Evolutionary conservation across 148 eudicot species (phyloP), one percentile per base, ranked within the genome.

Genomic region (Camellia granthamiana): DNA sequence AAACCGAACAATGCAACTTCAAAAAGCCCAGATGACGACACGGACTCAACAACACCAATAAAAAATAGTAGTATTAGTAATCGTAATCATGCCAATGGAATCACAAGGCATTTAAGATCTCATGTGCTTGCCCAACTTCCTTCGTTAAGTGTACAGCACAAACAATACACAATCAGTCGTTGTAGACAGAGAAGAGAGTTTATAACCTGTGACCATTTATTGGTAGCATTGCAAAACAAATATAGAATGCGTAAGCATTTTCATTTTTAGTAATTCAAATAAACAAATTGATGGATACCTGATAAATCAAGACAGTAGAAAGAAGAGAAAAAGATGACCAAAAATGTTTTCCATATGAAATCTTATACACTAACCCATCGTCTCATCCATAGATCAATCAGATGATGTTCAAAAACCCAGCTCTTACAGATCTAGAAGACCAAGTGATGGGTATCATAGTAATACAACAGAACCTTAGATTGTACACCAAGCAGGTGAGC

Each of bases 391-490:
- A 44, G 52, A 15, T 44, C 51, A 69, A 44, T 18, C 42, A 67
- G 46, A 42, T 41, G 16, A 59, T 14, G 14, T 42, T 60, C 19
- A 19, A 38, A 8, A 46, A 3, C 23, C 69, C 52, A 61, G 19
- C 11, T 18, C 42, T 76, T 44, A 76, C n/a, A 76, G 23, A 60
- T 42, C 49, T 30, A 75, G 38, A n/a, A 21, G 7, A 1, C 12
- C 15, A 51, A 49, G 11, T 23, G 47, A 14, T 4, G n/a, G 8
- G 74, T 5, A 23, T 30, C 13, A 18, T 42, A n/a, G 68, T 18
- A 52, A 63, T 13, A 77, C 21, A 63, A 63, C 70, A 63, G 14
- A 63, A 65, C 56, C 11, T 44, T 30, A 64, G 41, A 75, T 75
- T 74, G 23, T 38, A 74, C 5, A 58, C 21, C 52, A 74, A 75